phyloP scores from a whole-genome alignment of 495 filamentous ascomycete genomes.

The Aspergillus olivimuriae region DNA sequence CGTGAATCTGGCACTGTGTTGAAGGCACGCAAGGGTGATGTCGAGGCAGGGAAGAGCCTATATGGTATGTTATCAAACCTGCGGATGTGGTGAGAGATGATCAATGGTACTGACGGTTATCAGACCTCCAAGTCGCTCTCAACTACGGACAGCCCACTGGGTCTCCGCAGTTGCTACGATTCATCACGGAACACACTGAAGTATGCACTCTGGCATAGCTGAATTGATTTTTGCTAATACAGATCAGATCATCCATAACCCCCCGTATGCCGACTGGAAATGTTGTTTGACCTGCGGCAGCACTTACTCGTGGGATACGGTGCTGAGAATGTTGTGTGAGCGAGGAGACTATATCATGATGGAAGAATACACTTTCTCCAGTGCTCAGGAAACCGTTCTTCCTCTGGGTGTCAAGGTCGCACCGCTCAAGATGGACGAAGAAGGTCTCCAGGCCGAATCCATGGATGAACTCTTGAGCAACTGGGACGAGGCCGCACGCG shows the following conservation, averaged over 20 bases:
- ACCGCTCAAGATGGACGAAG: constrained; percentile 68
- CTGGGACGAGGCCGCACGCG: constrained; percentile 55
- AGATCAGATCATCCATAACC: constrained; percentile 33
- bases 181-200: constrained; percentile 89
- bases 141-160: constrained; percentile 89
- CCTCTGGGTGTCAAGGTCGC: constrained; percentile 70
- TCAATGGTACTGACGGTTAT: neutral
- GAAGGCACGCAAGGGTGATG: constrained; percentile 75
- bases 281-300: constrained; percentile 69
- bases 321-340: constrained; percentile 70
- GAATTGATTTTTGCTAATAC: constrained; percentile 1
- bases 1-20: constrained; percentile 46
- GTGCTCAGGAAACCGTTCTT: constrained; percentile 71
- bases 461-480: constrained; percentile 59
- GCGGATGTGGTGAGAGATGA: neutral
- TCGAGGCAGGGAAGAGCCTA: constrained; percentile 53
- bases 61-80: constrained; percentile 39
- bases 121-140: constrained; percentile 72
- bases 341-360: constrained; percentile 66
- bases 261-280: constrained; percentile 73
- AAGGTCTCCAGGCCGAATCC: constrained; percentile 63
- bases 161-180: constrained; percentile 78
- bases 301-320: constrained; percentile 71
- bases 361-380: constrained; percentile 82
- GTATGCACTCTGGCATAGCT: constrained; percentile 18